Percentiles rank a stretch among this genome's conserved stretches.
Conservation (phyloP, 257 asterid species). For the Nicotiana knightiana region DNA sequence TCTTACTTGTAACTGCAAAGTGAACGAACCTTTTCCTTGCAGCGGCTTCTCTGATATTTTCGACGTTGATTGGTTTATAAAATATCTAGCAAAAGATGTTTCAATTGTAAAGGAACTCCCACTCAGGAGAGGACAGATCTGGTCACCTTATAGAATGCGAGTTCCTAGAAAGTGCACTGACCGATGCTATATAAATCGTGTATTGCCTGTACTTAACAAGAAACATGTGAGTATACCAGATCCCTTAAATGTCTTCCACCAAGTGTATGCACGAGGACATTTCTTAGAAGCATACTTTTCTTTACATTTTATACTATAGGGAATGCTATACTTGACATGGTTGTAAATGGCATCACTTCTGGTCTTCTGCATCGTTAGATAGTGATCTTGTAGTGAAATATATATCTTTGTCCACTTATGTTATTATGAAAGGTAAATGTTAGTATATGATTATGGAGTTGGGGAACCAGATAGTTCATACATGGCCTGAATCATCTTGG, state of each 20-base stretch:
- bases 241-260: background rate
- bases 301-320: background rate
- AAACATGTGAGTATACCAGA: constrained; percentile 54
- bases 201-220: constrained; percentile 65
- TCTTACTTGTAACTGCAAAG: background rate
- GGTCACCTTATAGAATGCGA: constrained; percentile 82
- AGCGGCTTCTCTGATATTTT: constrained; percentile 93
- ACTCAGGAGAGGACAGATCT: constrained; percentile 53
- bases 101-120: constrained; percentile 74
- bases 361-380: no score
- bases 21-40: constrained; percentile 25
- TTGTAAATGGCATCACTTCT: background rate
- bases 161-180: constrained; percentile 95
- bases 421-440: no score
- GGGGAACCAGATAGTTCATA: no score
- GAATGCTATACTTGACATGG: background rate
- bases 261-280: background rate
- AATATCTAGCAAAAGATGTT: constrained; percentile 71
- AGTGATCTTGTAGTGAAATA: no score
- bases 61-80: constrained; percentile 74
- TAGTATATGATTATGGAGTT: no score
- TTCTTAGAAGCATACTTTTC: background rate
- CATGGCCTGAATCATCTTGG: no score
- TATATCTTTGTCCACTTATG: no score
- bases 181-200: constrained; percentile 62